Percentiles rank a stretch among this genome's conserved stretches.
phyloP scores from a whole-genome alignment of 1,139 yeast genomes.

The Entelexis sorbosivorans region DNA sequence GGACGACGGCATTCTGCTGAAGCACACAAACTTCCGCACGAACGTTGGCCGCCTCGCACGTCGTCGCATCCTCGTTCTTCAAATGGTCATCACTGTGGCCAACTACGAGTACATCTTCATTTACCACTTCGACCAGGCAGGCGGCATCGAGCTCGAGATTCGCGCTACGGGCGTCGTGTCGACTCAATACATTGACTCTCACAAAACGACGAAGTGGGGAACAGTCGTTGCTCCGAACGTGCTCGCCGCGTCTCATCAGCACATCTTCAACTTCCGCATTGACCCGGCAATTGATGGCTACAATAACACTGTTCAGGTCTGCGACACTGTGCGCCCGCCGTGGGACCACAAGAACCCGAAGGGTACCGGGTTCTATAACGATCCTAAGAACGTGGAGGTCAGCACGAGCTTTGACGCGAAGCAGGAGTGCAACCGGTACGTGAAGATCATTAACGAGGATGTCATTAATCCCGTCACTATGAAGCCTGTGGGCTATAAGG shows the following conservation, averaged over 20 bases:
- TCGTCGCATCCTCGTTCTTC: constrained; percentile 75
- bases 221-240: constrained; percentile 77
- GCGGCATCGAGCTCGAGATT: constrained; percentile 69
- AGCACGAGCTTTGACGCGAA: constrained; percentile 66
- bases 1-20: constrained; percentile 69
- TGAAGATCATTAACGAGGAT: constrained; percentile 65
- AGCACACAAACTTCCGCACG: constrained; percentile 78
- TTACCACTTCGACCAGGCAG: constrained; percentile 70
- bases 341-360: constrained; percentile 51
- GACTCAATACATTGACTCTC: constrained; percentile 68
- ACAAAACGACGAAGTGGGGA: constrained; percentile 68
- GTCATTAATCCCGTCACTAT: constrained; percentile 64
- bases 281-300: constrained; percentile 86
- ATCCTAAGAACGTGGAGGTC: constrained; percentile 55
- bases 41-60: constrained; percentile 63
- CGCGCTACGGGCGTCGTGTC: constrained; percentile 75
- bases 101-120: constrained; percentile 79
- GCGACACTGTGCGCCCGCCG: constrained; percentile 57
- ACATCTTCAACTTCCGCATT: constrained; percentile 69
- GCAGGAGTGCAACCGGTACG: constrained; percentile 63
- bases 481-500: constrained; percentile 74
- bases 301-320: constrained; percentile 58
- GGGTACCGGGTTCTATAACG: constrained; percentile 63
- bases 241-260: constrained; percentile 85
- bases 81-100: constrained; percentile 81